Evolutionary conservation across 129 eudicot genomes (phyloP).

Genomic region (Cynara cardunculus): DNA sequence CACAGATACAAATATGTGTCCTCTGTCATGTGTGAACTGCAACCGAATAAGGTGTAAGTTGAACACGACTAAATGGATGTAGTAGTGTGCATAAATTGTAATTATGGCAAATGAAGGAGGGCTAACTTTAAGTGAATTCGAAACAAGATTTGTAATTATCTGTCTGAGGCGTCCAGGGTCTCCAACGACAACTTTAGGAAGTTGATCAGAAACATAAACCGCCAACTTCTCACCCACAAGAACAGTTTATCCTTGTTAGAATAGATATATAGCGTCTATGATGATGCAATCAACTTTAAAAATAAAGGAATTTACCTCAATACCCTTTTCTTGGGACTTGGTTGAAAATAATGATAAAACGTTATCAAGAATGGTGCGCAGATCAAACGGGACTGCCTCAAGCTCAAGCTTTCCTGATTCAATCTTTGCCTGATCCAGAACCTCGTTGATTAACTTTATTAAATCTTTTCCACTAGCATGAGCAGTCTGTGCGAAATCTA

Average conservation of each 20-base stretch:
- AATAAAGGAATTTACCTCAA: constrained; percentile 50
- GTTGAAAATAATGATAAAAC: constrained; percentile 71
- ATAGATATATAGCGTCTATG: neutral
- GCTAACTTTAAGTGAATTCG: constrained; percentile 85
- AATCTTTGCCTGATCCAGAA: constrained; percentile 88
- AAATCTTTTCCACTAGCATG: constrained; percentile 80
- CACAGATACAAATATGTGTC: constrained; percentile 83
- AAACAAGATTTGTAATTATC: constrained; percentile 81
- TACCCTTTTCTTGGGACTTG: constrained; percentile 63
- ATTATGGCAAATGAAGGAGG: neutral
- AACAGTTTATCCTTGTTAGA: constrained; percentile 11
- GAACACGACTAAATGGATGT: neutral
- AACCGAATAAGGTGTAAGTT: neutral
- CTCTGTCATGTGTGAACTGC: constrained; percentile 78
- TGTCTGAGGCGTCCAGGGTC: constrained; percentile 85
- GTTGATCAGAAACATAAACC: constrained; percentile 71
- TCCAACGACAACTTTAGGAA: constrained; percentile 79
- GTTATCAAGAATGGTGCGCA: constrained; percentile 71
- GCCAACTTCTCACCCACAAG: constrained; percentile 65
- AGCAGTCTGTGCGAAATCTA: constrained; percentile 83
- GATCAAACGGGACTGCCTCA: constrained; percentile 82
- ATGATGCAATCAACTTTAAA: neutral
- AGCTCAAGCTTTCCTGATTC: constrained; percentile 91
- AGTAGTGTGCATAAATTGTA: neutral
- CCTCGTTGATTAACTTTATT: constrained; percentile 73